Percentiles rank a stretch among this genome's conserved stretches.
phyloP scores from a whole-genome alignment of 2,329 filamentous ascomycete species.

The Monosporascus sp. region DNA sequence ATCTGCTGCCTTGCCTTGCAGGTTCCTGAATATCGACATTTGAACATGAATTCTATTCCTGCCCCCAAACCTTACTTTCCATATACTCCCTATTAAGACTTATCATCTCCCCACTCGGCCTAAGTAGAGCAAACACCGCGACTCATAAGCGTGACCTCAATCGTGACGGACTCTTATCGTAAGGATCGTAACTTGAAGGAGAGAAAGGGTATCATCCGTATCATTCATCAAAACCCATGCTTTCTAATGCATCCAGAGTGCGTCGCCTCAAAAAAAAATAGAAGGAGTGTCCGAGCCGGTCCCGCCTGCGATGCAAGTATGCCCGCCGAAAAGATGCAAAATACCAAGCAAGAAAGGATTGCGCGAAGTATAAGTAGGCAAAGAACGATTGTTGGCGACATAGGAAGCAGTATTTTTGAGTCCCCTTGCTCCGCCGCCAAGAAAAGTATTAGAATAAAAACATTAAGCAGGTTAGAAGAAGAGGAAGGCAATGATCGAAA shows the following conservation, averaged over 20 bases:
- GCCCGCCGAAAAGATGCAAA: neutral
- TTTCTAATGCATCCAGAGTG: neutral
- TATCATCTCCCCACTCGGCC: too few species aligned
- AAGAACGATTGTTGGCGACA: neutral
- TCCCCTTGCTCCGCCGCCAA: too few species aligned
- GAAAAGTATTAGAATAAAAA: constrained; percentile 4
- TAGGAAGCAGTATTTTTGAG: too few species aligned
- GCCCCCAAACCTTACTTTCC: neutral
- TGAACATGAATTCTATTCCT: too few species aligned
- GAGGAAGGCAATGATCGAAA: constrained; percentile 18
- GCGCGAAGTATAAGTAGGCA: neutral
- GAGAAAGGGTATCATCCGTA: neutral
- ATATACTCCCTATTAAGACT: neutral
- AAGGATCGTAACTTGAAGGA: neutral
- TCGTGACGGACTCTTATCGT: neutral
- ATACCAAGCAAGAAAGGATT: constrained; percentile 2
- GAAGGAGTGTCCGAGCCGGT: neutral
- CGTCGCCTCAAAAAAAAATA: neutral
- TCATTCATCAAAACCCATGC: neutral
- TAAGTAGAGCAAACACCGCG: neutral
- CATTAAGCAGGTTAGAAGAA: constrained; percentile 18
- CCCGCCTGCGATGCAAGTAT: neutral
- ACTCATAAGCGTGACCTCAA: neutral
- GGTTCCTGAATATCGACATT: too few species aligned
- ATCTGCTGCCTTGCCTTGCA: neutral